phyloP scores from a whole-genome alignment of 2,329 filamentous ascomycete genomes.

The Westerdykella sp. region DNA sequence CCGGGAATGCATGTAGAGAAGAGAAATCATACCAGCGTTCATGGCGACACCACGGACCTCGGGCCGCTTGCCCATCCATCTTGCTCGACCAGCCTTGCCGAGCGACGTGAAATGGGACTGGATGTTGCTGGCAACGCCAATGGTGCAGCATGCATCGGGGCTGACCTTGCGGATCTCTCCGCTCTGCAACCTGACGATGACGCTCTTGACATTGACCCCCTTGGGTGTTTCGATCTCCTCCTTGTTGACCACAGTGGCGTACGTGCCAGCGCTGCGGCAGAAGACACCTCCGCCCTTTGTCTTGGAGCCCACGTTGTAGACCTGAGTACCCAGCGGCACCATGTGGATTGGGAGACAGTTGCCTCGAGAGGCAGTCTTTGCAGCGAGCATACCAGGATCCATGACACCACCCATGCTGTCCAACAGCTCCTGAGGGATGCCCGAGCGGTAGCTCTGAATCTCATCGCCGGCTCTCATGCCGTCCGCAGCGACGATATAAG shows the following conservation, averaged over 20 bases:
- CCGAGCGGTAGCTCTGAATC: slow-evolving; percentile 84
- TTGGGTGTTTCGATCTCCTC: slow-evolving; percentile 60
- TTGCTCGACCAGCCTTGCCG: slow-evolving; percentile 88
- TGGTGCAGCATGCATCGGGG: slow-evolving; percentile 88
- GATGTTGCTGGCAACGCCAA: slow-evolving; percentile 89
- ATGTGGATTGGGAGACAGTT: slow-evolving; percentile 95
- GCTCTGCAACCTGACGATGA: slow-evolving; percentile 82
- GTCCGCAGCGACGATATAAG: slow-evolving; percentile 92
- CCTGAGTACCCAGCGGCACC: slow-evolving; percentile 87
- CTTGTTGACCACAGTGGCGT: slow-evolving; percentile 82
- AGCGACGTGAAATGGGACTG: slow-evolving; percentile 85
- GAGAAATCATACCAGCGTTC: slow-evolving; percentile 69
- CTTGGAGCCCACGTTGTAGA: slow-evolving; percentile 80
- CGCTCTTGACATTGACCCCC: slow-evolving; percentile 61
- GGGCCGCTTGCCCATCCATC: slow-evolving; percentile 90
- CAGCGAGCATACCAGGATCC: slow-evolving; percentile 91
- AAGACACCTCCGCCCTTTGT: slow-evolving; percentile 74
- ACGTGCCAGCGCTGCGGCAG: slow-evolving; percentile 90
- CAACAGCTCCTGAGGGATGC: slow-evolving; percentile 80
- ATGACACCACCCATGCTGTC: slow-evolving; percentile 87
- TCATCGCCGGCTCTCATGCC: slow-evolving; percentile 87
- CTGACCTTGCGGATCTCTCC: slow-evolving; percentile 86
- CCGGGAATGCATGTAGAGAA: not conserved
- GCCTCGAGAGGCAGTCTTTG: slow-evolving; percentile 86
- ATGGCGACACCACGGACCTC: slow-evolving; percentile 97